phyloP scores from a whole-genome alignment of 2,329 filamentous ascomycete species.

The Ceratocystis eucalypticola region DNA sequence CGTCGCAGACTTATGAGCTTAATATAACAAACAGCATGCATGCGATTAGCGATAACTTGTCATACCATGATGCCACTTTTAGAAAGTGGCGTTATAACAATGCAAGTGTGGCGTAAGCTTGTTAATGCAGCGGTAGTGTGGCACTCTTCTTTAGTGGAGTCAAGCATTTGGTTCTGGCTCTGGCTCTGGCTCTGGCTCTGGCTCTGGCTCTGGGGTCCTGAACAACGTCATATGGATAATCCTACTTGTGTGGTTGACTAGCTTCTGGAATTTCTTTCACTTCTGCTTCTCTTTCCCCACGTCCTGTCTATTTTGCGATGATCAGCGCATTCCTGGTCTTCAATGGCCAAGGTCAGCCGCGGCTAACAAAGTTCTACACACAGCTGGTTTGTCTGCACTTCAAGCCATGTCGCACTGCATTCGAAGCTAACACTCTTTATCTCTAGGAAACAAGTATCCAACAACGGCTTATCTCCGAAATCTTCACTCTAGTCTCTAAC shows the following conservation, averaged over 20 bases:
- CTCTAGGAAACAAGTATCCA: constrained; percentile 87
- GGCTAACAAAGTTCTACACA: constrained; percentile 96
- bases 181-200: neutral
- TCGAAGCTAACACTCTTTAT: neutral
- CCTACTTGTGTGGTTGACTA: neutral
- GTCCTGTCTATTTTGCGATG: constrained; percentile 43
- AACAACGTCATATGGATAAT: neutral
- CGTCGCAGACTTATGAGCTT: neutral
- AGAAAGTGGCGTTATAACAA: neutral
- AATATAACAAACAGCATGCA: too few relatives aligned
- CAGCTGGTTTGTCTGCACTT: constrained; percentile 53
- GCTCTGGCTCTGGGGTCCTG: too few relatives aligned
- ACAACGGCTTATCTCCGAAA: constrained; percentile 91
- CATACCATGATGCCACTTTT: neutral
- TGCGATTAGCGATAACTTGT: neutral
- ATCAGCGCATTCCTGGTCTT: constrained; percentile 98
- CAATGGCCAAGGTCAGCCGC: constrained; percentile 93
- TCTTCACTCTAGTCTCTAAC: constrained; percentile 89
- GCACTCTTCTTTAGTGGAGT: neutral
- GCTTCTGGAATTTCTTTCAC: neutral
- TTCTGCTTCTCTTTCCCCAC: neutral
- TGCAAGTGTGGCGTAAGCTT: constrained; percentile 2
- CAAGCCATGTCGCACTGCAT: too few relatives aligned
- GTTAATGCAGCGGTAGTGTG: neutral
- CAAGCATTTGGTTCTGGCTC: neutral